Conservation (phyloP, 768 basidiomycete species). For the Filobasidium floriforme region DNA sequence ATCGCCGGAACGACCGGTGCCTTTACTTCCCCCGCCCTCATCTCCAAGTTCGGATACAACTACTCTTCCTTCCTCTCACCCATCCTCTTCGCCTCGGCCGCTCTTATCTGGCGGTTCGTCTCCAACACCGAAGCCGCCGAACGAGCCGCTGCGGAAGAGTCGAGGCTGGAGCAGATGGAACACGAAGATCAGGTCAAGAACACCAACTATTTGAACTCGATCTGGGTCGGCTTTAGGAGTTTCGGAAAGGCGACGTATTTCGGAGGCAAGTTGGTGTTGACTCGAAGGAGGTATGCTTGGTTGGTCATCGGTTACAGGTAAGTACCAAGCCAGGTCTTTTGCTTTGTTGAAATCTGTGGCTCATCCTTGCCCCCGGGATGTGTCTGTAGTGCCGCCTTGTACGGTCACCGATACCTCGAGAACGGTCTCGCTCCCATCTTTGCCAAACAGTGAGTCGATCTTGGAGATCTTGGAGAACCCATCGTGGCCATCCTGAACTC, state of each 20-base stretch:
- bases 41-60: slow-evolving; percentile 36
- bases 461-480: background rate
- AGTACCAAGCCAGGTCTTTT: background rate
- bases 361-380: background rate
- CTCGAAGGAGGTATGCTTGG: slow-evolving; percentile 24
- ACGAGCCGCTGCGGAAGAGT: background rate
- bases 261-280: slow-evolving; percentile 19
- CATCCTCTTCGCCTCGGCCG: slow-evolving; percentile 30
- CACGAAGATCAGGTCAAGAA: slow-evolving; percentile 3
- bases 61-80: slow-evolving; percentile 28
- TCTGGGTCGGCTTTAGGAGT: slow-evolving; percentile 22
- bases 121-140: slow-evolving; percentile 14
- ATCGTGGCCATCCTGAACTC: background rate
- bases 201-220: slow-evolving; percentile 19
- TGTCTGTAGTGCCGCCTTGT: slow-evolving; percentile 24
- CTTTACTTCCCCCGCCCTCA: slow-evolving; percentile 32
- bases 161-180: slow-evolving; percentile 13
- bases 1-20: slow-evolving; percentile 40
- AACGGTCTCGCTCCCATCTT: slow-evolving; percentile 32
- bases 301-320: slow-evolving; percentile 12
- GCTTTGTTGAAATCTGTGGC: background rate
- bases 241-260: slow-evolving; percentile 26
- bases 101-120: slow-evolving; percentile 30
- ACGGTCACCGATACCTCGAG: slow-evolving; percentile 34
- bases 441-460: slow-evolving; percentile 28